Conservation (phyloP, 768 basidiomycete species). For the Lentinula edodes region DNA sequence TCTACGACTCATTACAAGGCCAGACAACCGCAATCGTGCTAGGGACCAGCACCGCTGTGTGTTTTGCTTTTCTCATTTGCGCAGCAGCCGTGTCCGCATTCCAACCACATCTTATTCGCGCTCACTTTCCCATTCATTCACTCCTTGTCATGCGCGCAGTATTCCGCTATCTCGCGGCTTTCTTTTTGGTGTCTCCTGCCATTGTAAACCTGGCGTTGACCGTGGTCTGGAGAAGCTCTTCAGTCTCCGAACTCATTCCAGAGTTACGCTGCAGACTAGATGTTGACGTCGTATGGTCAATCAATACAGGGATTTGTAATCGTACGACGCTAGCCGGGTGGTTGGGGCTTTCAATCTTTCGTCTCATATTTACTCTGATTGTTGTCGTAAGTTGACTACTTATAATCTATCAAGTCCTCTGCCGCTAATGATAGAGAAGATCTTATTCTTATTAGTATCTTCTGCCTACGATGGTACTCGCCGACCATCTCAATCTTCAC, state of each 20-base stretch:
- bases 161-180: constrained; percentile 37
- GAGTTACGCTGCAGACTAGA: constrained; percentile 53
- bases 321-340: constrained; percentile 38
- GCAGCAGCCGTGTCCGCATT: constrained; percentile 34
- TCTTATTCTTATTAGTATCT: constrained; percentile 18
- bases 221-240: constrained; percentile 42
- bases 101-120: constrained; percentile 29
- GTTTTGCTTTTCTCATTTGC: constrained; percentile 32
- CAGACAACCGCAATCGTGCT: constrained; percentile 41
- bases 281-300: constrained; percentile 64
- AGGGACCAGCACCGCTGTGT: constrained; percentile 39
- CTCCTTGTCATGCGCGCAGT: constrained; percentile 23
- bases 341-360: constrained; percentile 46
- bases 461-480: constrained; percentile 20
- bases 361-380: constrained; percentile 46
- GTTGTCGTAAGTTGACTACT: constrained; percentile 42
- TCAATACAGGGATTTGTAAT: constrained; percentile 24
- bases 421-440: background rate
- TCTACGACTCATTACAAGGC: constrained; percentile 33
- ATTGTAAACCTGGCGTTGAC: constrained; percentile 51
- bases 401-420: background rate
- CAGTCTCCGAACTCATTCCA: constrained; percentile 29
- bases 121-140: constrained; percentile 22
- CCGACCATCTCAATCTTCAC: constrained; percentile 13
- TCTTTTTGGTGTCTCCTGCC: constrained; percentile 47